Evolutionary conservation across 2,329 filamentous ascomycete genomes (phyloP).

Genomic region (Thyridium curvatum): DNA sequence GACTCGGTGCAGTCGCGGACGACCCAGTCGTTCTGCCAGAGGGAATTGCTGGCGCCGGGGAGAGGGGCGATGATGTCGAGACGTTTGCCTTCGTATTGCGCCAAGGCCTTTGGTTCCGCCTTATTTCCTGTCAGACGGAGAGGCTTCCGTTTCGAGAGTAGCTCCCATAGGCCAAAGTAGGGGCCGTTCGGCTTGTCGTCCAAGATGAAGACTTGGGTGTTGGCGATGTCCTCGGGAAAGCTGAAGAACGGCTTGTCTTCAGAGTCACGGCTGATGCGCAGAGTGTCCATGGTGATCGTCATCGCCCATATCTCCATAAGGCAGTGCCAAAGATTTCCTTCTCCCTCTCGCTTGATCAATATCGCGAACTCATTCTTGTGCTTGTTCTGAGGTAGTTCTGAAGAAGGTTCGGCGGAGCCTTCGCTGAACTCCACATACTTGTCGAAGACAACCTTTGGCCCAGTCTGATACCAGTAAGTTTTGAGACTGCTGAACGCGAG

Average conservation of each 20-base stretch:
- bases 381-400: too few relatives aligned
- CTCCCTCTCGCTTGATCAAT: conserved; percentile 11
- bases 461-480: conserved; percentile 11
- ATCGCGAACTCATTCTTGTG: conserved; percentile 3
- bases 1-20: conserved; percentile 21
- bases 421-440: not conserved
- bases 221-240: conserved; percentile 4
- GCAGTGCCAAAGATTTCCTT: conserved; percentile 9
- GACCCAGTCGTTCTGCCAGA: conserved; percentile 34
- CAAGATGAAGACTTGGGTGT: conserved; percentile 21
- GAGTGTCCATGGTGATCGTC: conserved; percentile 10
- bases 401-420: not conserved
- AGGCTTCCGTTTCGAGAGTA: conserved; percentile 22
- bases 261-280: conserved; percentile 5
- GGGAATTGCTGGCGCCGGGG: conserved; percentile 30
- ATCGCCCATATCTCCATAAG: conserved; percentile 12
- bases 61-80: conserved; percentile 30
- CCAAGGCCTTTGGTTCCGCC: conserved; percentile 9
- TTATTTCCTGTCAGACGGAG: conserved; percentile 14
- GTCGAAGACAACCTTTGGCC: conserved; percentile 7
- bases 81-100: conserved; percentile 4
- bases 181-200: conserved; percentile 25
- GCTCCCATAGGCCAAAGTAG: conserved; percentile 28
- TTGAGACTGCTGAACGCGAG: conserved; percentile 2
- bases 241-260: conserved; percentile 1